These are phyloP conservation scores for Comarum palustre DNA, from an alignment of 306 rosid genomes.

Conservation along the genomic window DNA sequence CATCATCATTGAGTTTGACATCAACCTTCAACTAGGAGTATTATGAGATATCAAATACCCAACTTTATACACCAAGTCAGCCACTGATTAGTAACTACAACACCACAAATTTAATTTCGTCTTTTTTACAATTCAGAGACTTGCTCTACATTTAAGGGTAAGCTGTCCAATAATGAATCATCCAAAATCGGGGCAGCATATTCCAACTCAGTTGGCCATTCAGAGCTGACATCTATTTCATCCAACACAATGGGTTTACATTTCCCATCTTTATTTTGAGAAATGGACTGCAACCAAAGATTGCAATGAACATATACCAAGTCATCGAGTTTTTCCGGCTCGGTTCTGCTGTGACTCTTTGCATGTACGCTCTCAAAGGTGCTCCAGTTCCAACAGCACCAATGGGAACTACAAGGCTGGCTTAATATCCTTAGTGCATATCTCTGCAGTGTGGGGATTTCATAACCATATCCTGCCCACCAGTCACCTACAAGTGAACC, in stretches of 20 bases:
- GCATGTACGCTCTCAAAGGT: conserved; percentile 49
- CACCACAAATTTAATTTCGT: neutral
- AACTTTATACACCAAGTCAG: neutral
- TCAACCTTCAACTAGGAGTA: neutral
- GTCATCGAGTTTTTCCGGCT: conserved; percentile 49
- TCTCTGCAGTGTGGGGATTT: conserved; percentile 60
- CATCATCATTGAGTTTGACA: neutral
- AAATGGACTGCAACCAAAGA: conserved; percentile 52
- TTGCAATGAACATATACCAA: conserved; percentile 67
- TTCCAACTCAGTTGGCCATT: conserved; percentile 64
- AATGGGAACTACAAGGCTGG: conserved; percentile 72
- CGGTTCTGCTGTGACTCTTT: conserved; percentile 39
- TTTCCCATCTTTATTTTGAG: conserved; percentile 39
- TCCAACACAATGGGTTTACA: conserved; percentile 47
- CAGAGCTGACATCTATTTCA: conserved; percentile 54
- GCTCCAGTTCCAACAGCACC: conserved; percentile 65
- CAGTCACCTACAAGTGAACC: conserved; percentile 52
- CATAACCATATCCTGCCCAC: conserved; percentile 77
- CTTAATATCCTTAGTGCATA: conserved; percentile 58
- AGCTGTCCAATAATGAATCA: conserved; percentile 62
- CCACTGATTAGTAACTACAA: no score
- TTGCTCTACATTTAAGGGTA: conserved; percentile 40
- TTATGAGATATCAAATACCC: no score
- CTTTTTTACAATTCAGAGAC: conserved; percentile 30
- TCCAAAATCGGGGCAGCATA: conserved; percentile 47